Conservation (phyloP, 768 basidiomycete genomes). For the Leccinum truebloodii region DNA sequence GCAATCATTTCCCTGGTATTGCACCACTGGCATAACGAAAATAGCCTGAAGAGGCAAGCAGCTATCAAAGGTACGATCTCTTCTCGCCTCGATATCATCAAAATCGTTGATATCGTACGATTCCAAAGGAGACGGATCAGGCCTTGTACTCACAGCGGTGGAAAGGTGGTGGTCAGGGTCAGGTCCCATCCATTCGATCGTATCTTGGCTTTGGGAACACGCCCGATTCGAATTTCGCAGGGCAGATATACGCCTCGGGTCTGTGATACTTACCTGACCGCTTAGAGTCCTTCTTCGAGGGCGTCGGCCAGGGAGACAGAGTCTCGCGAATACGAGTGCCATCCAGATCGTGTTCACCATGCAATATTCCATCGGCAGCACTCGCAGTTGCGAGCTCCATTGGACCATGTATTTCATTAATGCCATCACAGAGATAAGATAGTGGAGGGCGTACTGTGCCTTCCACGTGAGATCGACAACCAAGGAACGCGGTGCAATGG, state of each 20-base stretch:
- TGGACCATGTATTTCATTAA: slow-evolving; percentile 26
- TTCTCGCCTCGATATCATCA: not conserved
- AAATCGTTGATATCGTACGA: not conserved
- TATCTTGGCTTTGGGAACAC: slow-evolving; percentile 40
- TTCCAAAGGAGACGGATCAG: not conserved
- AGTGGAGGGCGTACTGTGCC: slow-evolving; percentile 26
- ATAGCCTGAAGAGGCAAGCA: slow-evolving; percentile 25
- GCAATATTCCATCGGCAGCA: not conserved
- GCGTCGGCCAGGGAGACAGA: slow-evolving; percentile 26
- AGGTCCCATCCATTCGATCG: slow-evolving; percentile 59
- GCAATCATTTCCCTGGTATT: slow-evolving; percentile 47
- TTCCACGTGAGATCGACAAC: slow-evolving; percentile 33
- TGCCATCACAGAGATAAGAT: slow-evolving; percentile 24
- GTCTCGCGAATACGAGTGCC: slow-evolving; percentile 39
- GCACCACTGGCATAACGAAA: slow-evolving; percentile 43
- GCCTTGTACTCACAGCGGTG: slow-evolving; percentile 47
- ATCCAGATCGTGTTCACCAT: slow-evolving; percentile 31
- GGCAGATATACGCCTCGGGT: not conserved
- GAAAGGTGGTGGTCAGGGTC: slow-evolving; percentile 65
- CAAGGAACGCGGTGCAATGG: slow-evolving; percentile 30
- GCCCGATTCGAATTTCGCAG: not conserved
- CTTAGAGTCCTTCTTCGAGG: slow-evolving; percentile 35
- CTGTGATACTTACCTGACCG: slow-evolving; percentile 36
- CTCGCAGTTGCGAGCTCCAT: not conserved
- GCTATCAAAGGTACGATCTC: slow-evolving; percentile 30